These are phyloP conservation scores for Hemileia vastatrix DNA, from an alignment of 1,284 basidiomycete species.

Conservation along the genomic window DNA sequence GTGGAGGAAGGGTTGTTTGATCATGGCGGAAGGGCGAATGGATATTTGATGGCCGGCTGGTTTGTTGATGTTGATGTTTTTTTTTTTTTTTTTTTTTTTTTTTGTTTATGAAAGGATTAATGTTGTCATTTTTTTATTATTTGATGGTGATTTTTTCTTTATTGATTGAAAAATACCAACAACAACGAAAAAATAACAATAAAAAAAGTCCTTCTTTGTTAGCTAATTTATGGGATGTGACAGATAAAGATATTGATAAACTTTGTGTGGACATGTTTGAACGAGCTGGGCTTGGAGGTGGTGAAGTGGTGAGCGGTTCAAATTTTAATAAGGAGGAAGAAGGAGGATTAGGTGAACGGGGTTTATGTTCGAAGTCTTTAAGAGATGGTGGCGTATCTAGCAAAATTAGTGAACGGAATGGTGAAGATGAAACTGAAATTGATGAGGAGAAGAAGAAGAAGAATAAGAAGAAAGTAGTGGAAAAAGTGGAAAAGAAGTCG, in stretches of 20 bases:
- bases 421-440: too few relatives aligned
- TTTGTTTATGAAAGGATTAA: not conserved
- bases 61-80: slow-evolving; percentile 48
- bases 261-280: slow-evolving; percentile 76
- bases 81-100: not conserved
- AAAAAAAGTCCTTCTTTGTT: slow-evolving; percentile 76
- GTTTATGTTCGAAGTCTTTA: too few relatives aligned
- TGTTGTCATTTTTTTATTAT: not conserved
- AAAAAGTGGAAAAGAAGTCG: too few relatives aligned
- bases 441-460: too few relatives aligned
- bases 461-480: too few relatives aligned
- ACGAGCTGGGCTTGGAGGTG: slow-evolving; percentile 10
- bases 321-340: too few relatives aligned
- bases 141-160: not conserved
- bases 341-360: too few relatives aligned
- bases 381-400: too few relatives aligned
- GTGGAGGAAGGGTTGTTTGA: slow-evolving; percentile 89
- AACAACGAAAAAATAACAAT: too few relatives aligned
- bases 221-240: slow-evolving; percentile 96
- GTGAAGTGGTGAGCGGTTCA: slow-evolving; percentile 1
- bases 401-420: too few relatives aligned
- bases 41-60: slow-evolving; percentile 95
- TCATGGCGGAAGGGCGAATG: slow-evolving; percentile 75
- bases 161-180: slow-evolving; percentile 15
- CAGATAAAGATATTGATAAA: slow-evolving; percentile 91